Base-by-base conservation (phyloP, 129 eudicot species). In the Sambucus nigra region DNA sequence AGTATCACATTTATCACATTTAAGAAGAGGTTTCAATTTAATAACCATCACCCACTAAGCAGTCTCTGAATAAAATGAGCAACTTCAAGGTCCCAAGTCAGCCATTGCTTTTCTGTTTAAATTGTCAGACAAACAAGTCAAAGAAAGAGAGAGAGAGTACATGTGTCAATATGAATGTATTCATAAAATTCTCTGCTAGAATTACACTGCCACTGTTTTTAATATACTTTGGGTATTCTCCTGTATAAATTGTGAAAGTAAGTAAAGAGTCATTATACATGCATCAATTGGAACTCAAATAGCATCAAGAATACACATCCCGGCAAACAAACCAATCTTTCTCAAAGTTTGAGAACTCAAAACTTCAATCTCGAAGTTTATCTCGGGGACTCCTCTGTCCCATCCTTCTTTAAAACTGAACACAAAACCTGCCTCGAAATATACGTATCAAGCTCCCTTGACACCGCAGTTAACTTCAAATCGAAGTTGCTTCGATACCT, bases 391-490 rank as follows among this genome's bases (percentile, higher is more conserved):
- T 74, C 63, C 63, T 76, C 86, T 45, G 47, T 51, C n/a, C 63
- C 89, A 10, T 73, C 71, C 33, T 72, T 76, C 60, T 73, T 84
- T 15, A 84, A 42, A 65, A 81, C 86, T 11, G 95, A 79, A 65
- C 88, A 73, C 64, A 89, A 27, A 9, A 81, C 95, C 70, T 89
- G 98, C 63, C 82, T 89, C 1, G 95, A 89, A 8, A 89, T 81
- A 48, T 85, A 80, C 6, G 83, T 76, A 65, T 89, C 98, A 49
- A 89, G 88, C 64, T 89, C 98, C 73, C 53, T 77, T 47, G 98
- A 89, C 24, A 88, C 93, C 51, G 71, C 83, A 0, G 88, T 84
- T 59, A 88, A 69, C 73, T 84, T 84, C 25, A 84, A 79, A 70
- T 88, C 97, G 27, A 89, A 89, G 20, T 70, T 80, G 65, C 80